Conservation (phyloP, 352 stramenopile species). For the Pythium apleroticum region DNA sequence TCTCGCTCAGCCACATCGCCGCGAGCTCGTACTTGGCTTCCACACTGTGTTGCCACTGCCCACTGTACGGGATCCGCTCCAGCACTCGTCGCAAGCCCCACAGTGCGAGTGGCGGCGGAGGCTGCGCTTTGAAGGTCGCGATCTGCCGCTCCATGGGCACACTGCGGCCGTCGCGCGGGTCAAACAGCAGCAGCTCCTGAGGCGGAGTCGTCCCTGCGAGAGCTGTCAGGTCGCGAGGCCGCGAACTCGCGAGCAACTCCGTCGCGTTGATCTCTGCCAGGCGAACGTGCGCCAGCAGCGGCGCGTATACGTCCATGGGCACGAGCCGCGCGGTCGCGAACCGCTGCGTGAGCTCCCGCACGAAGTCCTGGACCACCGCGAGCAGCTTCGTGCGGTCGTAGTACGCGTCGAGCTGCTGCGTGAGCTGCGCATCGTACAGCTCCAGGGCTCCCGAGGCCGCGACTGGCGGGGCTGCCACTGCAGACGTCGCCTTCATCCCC, state of each 20-base stretch:
- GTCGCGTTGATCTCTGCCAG: conserved; percentile 29
- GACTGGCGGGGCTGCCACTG: neutral
- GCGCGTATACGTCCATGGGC: conserved; percentile 39
- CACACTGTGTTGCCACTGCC: conserved; percentile 8
- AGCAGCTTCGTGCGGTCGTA: conserved; percentile 42
- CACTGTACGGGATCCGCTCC: conserved; percentile 12
- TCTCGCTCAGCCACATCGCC: conserved; percentile 11
- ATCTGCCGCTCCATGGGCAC: conserved; percentile 10
- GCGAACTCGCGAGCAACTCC: conserved; percentile 19
- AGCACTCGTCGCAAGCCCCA: conserved; percentile 13
- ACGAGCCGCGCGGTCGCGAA: conserved; percentile 35
- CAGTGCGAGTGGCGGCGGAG: conserved; percentile 9
- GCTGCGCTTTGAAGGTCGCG: conserved; percentile 14
- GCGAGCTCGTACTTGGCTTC: neutral
- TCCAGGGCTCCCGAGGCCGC: neutral
- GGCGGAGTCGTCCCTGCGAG: neutral
- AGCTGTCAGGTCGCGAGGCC: conserved; percentile 30
- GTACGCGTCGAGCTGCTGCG: conserved; percentile 40
- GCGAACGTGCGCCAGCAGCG: conserved; percentile 35
- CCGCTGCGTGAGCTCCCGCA: conserved; percentile 26
- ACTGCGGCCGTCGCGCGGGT: neutral
- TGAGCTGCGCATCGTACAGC: conserved; percentile 27
- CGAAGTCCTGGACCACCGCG: conserved; percentile 34
- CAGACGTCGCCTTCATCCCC: neutral
- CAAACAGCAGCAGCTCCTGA: conserved; percentile 10